Evolutionary conservation across 2,329 filamentous ascomycete species (phyloP), one percentile per base, ranked within the genome.

Genomic region (Alternaria sp.): DNA sequence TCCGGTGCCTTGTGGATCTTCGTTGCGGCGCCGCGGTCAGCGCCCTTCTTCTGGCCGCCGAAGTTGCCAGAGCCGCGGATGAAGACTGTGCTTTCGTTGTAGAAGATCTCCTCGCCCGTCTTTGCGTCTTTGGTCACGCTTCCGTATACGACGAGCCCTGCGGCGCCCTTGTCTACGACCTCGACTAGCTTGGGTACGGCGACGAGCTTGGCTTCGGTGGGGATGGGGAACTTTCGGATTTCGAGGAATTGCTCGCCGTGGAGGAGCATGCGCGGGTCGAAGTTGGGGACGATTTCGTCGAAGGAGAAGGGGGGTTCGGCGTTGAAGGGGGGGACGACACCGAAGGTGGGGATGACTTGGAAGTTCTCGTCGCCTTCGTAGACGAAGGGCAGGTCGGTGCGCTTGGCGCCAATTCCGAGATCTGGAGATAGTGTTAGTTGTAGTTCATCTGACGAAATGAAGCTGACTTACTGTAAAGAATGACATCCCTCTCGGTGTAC

Each of bases 191-290:
- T 90, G 63, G 89, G 91, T 76, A 89, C 88, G 61, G 91, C 93
- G 72, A 92, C 81, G 53, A 97, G 90, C 61, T 89, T 90, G 54
- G 88, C 93, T 59, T 90, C 87, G 30, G 94, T 97, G 36, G 95
- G 95, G 73, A 98, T 91, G 44, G 96, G 96, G 84, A 90, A 96
- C 81, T 95, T 93, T 78, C 90, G 89, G 76, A 99, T 88, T 83
- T 99, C 96, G 68, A 99, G 92, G 83, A 94, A 99, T 82, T 99
- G 96, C 86, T 99, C 96, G 78, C 96, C 96, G 84, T 99, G 96
- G 23, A 99, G 91, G 54, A 99, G 89, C 93, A 97, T 97, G 93
- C 97, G 97, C 66, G 94, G 95, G 40, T 89, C 93, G 86, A 97
- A 99, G 86, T 98, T 97, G 80, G 94, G 93, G 26, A 98, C 91